phyloP scores from a whole-genome alignment of 2,329 filamentous ascomycete genomes.

The Scytalidium lignicola region DNA sequence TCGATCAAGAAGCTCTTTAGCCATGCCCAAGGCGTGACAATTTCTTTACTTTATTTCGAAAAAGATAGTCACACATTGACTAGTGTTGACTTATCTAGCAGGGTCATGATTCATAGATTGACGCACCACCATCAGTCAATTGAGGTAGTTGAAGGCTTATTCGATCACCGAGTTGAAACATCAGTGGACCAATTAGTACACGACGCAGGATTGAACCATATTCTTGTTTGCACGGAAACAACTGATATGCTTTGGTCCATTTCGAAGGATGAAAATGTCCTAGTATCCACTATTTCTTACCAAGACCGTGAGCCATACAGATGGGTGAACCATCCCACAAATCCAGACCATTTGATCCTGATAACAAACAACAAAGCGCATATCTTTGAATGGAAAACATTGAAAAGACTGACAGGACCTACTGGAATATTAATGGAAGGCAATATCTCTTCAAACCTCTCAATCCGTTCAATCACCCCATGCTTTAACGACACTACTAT shows the following conservation, averaged over 20 bases:
- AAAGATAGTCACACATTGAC: neutral
- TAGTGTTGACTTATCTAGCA: neutral
- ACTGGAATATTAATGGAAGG: neutral
- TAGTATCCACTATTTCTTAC: neutral
- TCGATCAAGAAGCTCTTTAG: neutral
- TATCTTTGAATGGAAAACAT: neutral
- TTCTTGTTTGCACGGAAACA: neutral
- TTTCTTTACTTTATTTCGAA: neutral
- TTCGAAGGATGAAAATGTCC: neutral
- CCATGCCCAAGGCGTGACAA: neutral
- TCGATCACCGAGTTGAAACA: neutral
- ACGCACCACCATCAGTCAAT: too few relatives aligned
- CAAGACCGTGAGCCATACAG: neutral
- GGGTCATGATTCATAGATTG: neutral
- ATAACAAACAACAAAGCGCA: neutral
- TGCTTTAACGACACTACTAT: slow-evolving; percentile 1
- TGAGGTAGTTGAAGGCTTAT: neutral
- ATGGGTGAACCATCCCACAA: slow-evolving; percentile 1
- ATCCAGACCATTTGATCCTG: slow-evolving; percentile 1
- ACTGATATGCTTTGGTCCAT: neutral
- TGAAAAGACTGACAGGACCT: slow-evolving; percentile 1
- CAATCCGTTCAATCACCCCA: neutral
- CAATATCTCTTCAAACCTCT: neutral
- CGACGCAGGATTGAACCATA: neutral
- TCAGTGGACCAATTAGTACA: neutral